Percentiles rank a stretch among this genome's conserved stretches.
Evolutionary conservation across 176 grass and related monocot genomes (phyloP).

Genomic region (Pharus latifolius): DNA sequence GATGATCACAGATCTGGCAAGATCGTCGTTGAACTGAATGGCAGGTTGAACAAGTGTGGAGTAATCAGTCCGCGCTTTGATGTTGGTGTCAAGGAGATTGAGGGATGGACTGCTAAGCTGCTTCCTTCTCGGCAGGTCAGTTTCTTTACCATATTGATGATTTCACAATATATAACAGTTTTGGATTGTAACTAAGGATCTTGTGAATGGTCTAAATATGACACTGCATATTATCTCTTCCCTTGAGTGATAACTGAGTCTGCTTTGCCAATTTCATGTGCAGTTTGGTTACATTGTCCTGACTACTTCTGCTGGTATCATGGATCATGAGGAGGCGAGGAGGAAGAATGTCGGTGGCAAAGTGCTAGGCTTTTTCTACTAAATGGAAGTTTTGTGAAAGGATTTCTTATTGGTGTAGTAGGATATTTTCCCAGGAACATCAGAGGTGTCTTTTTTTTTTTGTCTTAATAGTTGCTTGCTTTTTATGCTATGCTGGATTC

Average conservation of each 20-base stretch:
- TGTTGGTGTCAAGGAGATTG: slow-evolving; percentile 38
- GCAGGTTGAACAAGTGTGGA: slow-evolving; percentile 38
- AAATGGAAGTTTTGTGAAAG: not conserved
- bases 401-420: not conserved
- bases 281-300: slow-evolving; percentile 78
- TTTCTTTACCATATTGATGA: not conserved
- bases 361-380: slow-evolving; percentile 72
- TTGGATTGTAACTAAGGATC: not conserved
- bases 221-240: not conserved
- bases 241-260: not conserved
- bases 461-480: not conserved
- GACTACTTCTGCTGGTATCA: slow-evolving; percentile 73
- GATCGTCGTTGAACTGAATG: slow-evolving; percentile 33
- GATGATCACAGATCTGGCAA: slow-evolving; percentile 38
- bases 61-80: slow-evolving; percentile 36
- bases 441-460: not conserved
- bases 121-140: slow-evolving; percentile 35
- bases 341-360: slow-evolving; percentile 76
- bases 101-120: slow-evolving; percentile 27
- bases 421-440: slow-evolving; percentile 15
- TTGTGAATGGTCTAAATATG: not conserved
- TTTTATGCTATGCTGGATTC: slow-evolving; percentile 7
- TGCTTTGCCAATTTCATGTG: not conserved
- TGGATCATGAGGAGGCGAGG: slow-evolving; percentile 72
- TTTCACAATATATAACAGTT: not conserved